Conservation (phyloP, 768 basidiomycete genomes). For the Tulasnella sp. region DNA sequence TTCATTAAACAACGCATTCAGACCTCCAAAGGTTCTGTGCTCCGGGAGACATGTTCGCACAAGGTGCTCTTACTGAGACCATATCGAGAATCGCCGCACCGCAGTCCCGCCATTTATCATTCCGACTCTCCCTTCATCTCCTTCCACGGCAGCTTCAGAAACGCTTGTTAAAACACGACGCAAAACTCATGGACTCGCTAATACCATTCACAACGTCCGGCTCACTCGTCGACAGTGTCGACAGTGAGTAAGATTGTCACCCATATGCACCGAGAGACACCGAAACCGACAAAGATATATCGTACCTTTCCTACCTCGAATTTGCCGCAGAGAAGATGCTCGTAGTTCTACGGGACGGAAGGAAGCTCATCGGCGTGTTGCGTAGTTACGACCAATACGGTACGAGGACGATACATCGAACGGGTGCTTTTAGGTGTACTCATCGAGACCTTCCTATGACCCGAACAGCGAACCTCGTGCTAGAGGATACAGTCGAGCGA, state of each 20-base stretch:
- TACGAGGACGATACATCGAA: slow-evolving; percentile 30
- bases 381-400: slow-evolving; percentile 99
- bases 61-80: background rate
- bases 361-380: slow-evolving; percentile 92
- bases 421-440: background rate
- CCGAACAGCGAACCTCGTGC: slow-evolving; percentile 82
- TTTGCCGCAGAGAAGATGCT: slow-evolving; percentile 86
- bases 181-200: slow-evolving; percentile 96
- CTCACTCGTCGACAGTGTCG: slow-evolving; percentile 97
- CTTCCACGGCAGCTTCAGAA: background rate
- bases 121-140: background rate
- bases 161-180: too few relatives aligned
- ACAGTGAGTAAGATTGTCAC: slow-evolving; percentile 68
- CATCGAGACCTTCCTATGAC: background rate
- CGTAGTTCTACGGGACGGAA: slow-evolving; percentile 89
- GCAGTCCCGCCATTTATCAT: background rate
- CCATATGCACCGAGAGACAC: background rate
- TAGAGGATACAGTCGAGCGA: slow-evolving; percentile 91
- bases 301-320: background rate
- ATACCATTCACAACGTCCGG: slow-evolving; percentile 99
- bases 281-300: background rate
- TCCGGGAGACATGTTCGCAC: too few relatives aligned
- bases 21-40: too few relatives aligned
- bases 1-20: too few relatives aligned
- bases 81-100: background rate